Evolutionary conservation across 139 green algal genomes (phyloP).

Genomic region (Astrephomene gubernaculifera): DNA sequence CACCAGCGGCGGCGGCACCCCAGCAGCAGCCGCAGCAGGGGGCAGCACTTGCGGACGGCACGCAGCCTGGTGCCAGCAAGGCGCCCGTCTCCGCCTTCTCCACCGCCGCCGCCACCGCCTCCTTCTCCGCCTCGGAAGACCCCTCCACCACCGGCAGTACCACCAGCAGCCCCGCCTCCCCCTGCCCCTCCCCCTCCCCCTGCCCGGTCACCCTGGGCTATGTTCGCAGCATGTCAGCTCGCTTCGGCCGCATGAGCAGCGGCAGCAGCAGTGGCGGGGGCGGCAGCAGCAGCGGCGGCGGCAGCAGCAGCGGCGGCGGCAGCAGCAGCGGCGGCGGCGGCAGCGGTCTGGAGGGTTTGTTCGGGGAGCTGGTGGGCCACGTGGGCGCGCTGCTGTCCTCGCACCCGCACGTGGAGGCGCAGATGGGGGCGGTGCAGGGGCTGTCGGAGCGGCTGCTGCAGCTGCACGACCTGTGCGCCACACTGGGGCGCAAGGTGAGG

Average conservation of each 20-base stretch:
- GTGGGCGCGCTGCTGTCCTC: constrained; percentile 16
- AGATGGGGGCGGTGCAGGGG: constrained; percentile 25
- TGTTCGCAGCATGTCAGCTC: constrained; percentile 13
- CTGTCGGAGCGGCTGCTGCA: constrained; percentile 20
- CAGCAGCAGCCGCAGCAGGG: background rate
- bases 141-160: no score
- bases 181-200: no score
- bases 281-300: background rate
- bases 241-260: background rate
- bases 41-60: background rate
- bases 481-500: constrained; percentile 31
- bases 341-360: background rate
- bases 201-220: background rate
- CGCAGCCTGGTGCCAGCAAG: background rate
- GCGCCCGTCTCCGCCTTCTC: background rate
- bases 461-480: constrained; percentile 26
- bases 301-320: background rate
- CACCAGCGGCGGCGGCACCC: background rate
- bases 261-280: no score
- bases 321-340: no score
- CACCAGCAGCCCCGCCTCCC: no score
- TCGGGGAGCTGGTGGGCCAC: constrained; percentile 17
- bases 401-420: constrained; percentile 27
- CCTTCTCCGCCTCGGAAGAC: background rate
- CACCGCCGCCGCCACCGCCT: background rate